Conservation (phyloP, 2,329 filamentous ascomycete species). For the Calonectria montana region DNA sequence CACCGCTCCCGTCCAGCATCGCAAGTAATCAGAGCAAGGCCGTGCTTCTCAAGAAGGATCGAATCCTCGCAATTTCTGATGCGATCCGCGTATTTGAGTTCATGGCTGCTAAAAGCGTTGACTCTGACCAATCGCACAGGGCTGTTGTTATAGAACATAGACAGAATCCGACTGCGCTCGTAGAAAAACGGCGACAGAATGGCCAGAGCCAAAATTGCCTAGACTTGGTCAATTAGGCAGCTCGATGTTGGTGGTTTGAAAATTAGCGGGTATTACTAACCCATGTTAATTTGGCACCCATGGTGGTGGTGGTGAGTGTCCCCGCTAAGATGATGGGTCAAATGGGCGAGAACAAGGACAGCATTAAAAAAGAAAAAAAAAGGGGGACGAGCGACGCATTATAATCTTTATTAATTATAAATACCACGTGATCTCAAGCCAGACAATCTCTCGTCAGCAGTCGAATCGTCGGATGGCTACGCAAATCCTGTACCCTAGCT, state of each 20-base stretch:
- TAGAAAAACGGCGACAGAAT: conserved; percentile 2
- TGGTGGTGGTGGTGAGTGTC: background rate
- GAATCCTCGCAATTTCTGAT: background rate
- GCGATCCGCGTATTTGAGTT: background rate
- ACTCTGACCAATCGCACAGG: background rate
- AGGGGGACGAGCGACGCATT: background rate
- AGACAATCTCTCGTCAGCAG: background rate
- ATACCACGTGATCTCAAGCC: background rate
- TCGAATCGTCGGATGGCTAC: background rate
- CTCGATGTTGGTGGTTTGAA: background rate
- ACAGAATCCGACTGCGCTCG: conserved; percentile 1
- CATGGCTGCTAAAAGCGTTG: conserved; percentile 20
- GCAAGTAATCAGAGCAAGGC: background rate
- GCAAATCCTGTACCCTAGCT: background rate
- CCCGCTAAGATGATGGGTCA: background rate
- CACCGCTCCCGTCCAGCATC: background rate
- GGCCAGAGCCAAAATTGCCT: background rate
- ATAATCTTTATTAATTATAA: background rate
- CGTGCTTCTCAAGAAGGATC: background rate
- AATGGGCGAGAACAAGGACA: background rate
- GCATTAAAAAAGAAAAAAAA: background rate
- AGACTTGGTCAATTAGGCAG: background rate
- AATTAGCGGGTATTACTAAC: background rate
- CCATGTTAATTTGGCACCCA: background rate
- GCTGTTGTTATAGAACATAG: background rate